A percentile compares a stretch with the other conserved stretches of the same genome.
phyloP scores from a whole-genome alignment of 257 asterid genomes.

The Solanum piurae region DNA sequence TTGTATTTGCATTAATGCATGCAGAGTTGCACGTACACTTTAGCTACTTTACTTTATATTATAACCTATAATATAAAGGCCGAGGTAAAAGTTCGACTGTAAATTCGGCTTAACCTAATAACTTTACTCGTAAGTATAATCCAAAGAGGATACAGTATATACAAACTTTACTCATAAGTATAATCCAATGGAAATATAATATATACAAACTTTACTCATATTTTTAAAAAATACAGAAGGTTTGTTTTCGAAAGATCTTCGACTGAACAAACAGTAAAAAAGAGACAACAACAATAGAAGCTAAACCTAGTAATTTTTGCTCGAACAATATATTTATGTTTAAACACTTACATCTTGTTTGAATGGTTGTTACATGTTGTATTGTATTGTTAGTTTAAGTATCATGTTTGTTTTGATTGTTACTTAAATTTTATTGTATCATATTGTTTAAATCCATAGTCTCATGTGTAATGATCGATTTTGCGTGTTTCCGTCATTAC shows the following conservation, averaged over 20 bases:
- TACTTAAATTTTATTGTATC: too few species aligned
- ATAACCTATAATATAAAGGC: not conserved
- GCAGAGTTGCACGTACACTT: not conserved
- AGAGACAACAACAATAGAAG: too few species aligned
- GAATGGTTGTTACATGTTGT: not conserved
- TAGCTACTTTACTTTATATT: not conserved
- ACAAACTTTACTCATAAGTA: too few species aligned
- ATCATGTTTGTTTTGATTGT: not conserved
- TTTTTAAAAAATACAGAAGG: rapidly evolving
- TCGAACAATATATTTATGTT: not conserved
- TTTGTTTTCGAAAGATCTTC: rapidly evolving
- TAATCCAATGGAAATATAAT: too few species aligned
- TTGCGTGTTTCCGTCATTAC: rapidly evolving
- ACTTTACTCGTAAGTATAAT: too few species aligned
- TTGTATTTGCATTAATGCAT: not conserved
- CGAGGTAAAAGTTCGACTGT: rapidly evolving
- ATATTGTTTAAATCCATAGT: too few species aligned
- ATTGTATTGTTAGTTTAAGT: not conserved
- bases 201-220: not conserved
- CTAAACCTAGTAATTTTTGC: not conserved
- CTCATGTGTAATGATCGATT: too few species aligned
- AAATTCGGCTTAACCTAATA: not conserved
- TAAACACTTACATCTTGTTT: not conserved
- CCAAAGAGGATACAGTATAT: too few species aligned
- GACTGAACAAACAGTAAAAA: too few species aligned